A percentile compares a stretch with the other conserved stretches of the same genome.
phyloP scores from a whole-genome alignment of 2,329 filamentous ascomycete species.

The Cladosporium sp. region DNA sequence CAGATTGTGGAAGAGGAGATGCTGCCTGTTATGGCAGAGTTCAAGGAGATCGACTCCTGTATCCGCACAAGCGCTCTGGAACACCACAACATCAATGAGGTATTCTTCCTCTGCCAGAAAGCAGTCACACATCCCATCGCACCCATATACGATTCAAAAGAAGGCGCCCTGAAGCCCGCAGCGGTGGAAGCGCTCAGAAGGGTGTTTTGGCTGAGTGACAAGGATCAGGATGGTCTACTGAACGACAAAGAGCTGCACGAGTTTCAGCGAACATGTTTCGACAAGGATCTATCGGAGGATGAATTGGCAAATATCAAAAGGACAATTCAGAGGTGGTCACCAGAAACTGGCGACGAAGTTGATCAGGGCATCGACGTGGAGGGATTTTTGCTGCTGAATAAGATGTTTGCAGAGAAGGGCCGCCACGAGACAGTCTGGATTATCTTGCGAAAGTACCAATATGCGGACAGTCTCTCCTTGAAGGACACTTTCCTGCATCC shows the following conservation, averaged over 20 bases:
- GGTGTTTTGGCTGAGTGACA: constrained; percentile 94
- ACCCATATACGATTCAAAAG: constrained; percentile 94
- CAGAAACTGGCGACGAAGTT: constrained; percentile 32
- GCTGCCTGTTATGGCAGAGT: constrained; percentile 96
- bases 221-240: constrained; percentile 89
- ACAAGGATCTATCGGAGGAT: constrained; percentile 73
- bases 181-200: constrained; percentile 81
- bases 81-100: constrained; percentile 87
- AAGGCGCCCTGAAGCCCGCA: constrained; percentile 76
- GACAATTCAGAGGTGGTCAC: constrained; percentile 62
- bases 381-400: constrained; percentile 88
- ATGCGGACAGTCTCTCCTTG: constrained; percentile 89
- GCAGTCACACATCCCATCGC: constrained; percentile 96
- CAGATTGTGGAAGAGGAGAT: constrained; percentile 95
- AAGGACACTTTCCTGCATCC: constrained; percentile 89
- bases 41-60: constrained; percentile 97
- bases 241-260: constrained; percentile 86
- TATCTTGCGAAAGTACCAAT: constrained; percentile 89
- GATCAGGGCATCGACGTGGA: constrained; percentile 72
- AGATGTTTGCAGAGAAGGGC: constrained; percentile 94
- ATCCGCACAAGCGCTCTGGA: constrained; percentile 90
- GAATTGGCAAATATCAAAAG: constrained; percentile 90
- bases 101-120: constrained; percentile 97
- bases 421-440: constrained; percentile 98
- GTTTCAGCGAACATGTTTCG: constrained; percentile 89